Base-by-base conservation (phyloP, 441 rosid genomes). In the Brassica hybrid region DNA sequence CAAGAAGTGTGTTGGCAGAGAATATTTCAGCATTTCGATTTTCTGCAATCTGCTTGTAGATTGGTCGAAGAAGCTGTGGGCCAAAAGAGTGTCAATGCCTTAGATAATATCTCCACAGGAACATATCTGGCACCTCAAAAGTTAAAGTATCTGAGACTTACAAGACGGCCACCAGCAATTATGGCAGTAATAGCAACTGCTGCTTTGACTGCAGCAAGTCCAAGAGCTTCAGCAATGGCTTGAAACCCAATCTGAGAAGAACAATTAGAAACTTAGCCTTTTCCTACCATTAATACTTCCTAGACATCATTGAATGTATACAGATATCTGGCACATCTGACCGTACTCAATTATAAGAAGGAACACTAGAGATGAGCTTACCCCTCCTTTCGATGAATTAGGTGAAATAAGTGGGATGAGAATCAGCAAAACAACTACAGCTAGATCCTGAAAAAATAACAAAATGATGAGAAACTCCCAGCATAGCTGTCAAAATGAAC, bases 371-470 rank as follows among this genome's bases (percentile, higher is more conserved):
- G 75, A 74, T 77, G 69, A 65, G 67, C 73, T 89, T 92, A 94
- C 98, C 98, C 99, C 99, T 89, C 99, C 99, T 88, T 91, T 96
- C 50, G 98, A 91, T 72, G 99, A 96, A 88, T 88, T 96, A 71
- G 99, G 97, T 70, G 98, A 96, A 78, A 96, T 86, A 83, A 96
- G 99, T 80, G 99, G 98, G 84, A 96, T 94, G 77, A 96, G 97
- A 80, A 96, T 96, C 68, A 96, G 93, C 86, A 96, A 81, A 75
- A 94, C 99, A 78, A 94, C 97, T 74, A 94, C 99, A 76, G 99
- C 99, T 87, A 96, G 87, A 87, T 96, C 99, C 98, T 96, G 97
- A 41, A 50, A 61, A 41, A 58, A 18, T 19, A 57, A 1, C 30
- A 57, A 58, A 54, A 0, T 41, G 43, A 41, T 80, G 77, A 80